Base-by-base conservation (phyloP, 176 grass and related monocot species). In the Aegilops umbellulata region DNA sequence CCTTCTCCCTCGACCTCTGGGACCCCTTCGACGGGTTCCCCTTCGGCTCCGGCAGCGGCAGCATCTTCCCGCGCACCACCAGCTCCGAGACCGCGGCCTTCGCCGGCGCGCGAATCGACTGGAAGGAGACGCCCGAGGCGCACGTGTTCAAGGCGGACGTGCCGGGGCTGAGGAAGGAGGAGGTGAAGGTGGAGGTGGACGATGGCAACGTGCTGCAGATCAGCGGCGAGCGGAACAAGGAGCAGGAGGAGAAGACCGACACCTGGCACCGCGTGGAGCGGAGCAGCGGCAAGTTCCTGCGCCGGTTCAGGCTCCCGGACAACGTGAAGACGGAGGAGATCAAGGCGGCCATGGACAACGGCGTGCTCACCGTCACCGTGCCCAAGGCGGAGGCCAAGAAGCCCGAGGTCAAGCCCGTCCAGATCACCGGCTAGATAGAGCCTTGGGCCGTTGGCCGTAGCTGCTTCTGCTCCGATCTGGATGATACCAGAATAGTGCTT, bases 1-100 rank as follows among this genome's bases (percentile, higher is more conserved):
- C 89, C 46, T 87, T 91, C 66, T 91, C 80, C 3, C 80, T 91
- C 49, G 69, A 91, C 60, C 32, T 85, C 17, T 85, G 47, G 77
- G 42, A 77, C 29, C 70, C 71, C 60, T 82, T 87, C 60, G 23
- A 82, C 3, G 78, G 78, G 42, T 82, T 87, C 41, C 79, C 86
- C 31, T 75, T 82, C 32, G 46, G 79, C 41, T 57, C 71, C 79
- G 23, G 77, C 69, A 65, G 38, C 65, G 13, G 77, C 39, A 29
- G 35, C 77, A 13, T 71, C 63, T n/a, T 82, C 41, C 64, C 74
- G 1, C 76, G 62, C 84, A 4, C 7, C 53, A 53, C 24, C 74
- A 24, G 10, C 32, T 58, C 75, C 31, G 84, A 80, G 3, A 24
- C 65, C 0, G 30, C 51, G 6, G 47, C 84, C 11, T 86, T 80